Percentiles rank a stretch among this genome's conserved stretches.
These are phyloP conservation scores for Edaphochlamys debaryana DNA, from an alignment of 139 green algal species.

Conservation along the genomic window DNA sequence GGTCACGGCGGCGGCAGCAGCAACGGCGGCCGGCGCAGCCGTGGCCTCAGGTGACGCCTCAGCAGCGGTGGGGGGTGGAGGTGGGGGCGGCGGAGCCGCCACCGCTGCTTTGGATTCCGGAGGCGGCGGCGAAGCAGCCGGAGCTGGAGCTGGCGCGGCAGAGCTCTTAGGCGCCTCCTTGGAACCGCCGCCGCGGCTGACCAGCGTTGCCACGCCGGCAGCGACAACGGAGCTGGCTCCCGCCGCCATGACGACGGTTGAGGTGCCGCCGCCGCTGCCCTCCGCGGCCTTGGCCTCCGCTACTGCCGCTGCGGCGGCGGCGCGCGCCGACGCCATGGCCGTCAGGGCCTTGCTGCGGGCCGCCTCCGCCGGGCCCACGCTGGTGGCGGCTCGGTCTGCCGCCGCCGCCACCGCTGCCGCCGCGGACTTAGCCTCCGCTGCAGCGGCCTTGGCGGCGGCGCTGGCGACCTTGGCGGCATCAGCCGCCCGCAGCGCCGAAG, in stretches of 20 bases:
- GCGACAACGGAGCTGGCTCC: not conserved
- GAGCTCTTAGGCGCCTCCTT: too few relatives aligned
- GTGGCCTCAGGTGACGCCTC: too few relatives aligned
- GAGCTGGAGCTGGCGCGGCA: too few relatives aligned
- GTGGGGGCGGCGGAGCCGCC: too few relatives aligned
- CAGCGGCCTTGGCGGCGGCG: not conserved
- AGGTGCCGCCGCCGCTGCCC: not conserved
- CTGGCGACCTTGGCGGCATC: not conserved
- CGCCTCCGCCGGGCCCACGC: not conserved
- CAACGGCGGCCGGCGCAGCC: not conserved
- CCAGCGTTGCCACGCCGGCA: not conserved
- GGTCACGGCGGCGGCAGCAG: not conserved
- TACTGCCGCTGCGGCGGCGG: not conserved
- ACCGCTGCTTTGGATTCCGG: too few relatives aligned
- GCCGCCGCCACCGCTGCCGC: not conserved
- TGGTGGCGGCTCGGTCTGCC: not conserved
- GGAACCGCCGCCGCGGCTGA: too few relatives aligned
- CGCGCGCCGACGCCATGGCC: not conserved
- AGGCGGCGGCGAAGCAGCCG: too few relatives aligned
- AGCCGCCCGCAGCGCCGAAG: constrained; percentile 12
- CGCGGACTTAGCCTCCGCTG: not conserved
- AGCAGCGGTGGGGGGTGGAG: too few relatives aligned
- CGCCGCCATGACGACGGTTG: not conserved
- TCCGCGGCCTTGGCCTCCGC: not conserved
- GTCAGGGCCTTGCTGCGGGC: not conserved